A percentile compares a stretch with the other conserved stretches of the same genome.
Conservation (phyloP, 192 early-diverging fungal species). For the Lunasporangiospora selenospora region DNA sequence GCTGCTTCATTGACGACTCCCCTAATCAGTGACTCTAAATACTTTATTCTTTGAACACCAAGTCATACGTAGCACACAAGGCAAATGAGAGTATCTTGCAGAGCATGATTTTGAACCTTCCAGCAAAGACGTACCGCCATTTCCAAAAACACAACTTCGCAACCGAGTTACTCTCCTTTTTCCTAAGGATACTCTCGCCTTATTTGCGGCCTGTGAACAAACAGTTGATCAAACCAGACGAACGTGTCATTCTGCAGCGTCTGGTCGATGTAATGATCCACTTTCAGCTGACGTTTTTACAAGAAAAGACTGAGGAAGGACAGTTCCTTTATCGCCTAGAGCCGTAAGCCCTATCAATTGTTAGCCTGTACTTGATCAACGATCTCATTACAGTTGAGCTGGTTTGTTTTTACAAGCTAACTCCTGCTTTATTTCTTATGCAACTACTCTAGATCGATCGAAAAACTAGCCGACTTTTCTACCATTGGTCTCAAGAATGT, state of each 20-base stretch:
- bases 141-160: conserved; percentile 54
- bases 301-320: conserved; percentile 70
- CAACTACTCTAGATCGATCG: conserved; percentile 48
- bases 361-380: too few relatives aligned
- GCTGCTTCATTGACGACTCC: not conserved
- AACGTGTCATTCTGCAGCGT: conserved; percentile 57
- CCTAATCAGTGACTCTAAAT: too few relatives aligned
- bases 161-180: conserved; percentile 66
- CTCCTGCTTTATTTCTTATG: too few relatives aligned
- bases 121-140: conserved; percentile 53
- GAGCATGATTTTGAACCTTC: conserved; percentile 56
- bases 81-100: conserved; percentile 61
- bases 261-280: conserved; percentile 73
- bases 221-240: conserved; percentile 61
- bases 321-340: conserved; percentile 69
- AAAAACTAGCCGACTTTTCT: conserved; percentile 53
- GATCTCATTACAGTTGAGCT: too few relatives aligned
- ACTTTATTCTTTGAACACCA: not conserved
- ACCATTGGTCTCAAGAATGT: conserved; percentile 44
- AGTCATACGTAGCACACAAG: conserved; percentile 55
- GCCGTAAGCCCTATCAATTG: conserved; percentile 83
- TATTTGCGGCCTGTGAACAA: conserved; percentile 70
- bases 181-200: conserved; percentile 83
- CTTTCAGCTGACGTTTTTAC: conserved; percentile 74
- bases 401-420: too few relatives aligned